These are phyloP conservation scores for Verticillium albo-atrum DNA, from an alignment of 2,329 filamentous ascomycete genomes.

Conservation along the genomic window DNA sequence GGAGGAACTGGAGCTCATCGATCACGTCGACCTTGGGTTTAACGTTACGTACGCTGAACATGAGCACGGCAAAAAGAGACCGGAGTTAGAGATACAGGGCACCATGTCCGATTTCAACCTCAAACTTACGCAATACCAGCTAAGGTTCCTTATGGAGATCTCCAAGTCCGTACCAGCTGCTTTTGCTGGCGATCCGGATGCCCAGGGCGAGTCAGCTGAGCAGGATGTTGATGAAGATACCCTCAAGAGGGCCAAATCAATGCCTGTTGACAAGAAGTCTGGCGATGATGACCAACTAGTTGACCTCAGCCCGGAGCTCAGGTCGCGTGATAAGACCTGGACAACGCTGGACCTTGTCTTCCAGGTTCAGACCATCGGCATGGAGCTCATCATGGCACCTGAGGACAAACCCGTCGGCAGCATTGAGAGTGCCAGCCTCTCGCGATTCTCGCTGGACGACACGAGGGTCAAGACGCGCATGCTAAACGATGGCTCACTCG, in stretches of 20 bases:
- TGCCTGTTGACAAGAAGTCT: slow-evolving; percentile 28
- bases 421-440: slow-evolving; percentile 75
- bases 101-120: slow-evolving; percentile 92
- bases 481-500: slow-evolving; percentile 85
- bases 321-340: slow-evolving; percentile 68
- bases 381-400: slow-evolving; percentile 79
- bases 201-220: slow-evolving; percentile 68
- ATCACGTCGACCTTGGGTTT: slow-evolving; percentile 92
- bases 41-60: slow-evolving; percentile 91
- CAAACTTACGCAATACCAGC: slow-evolving; percentile 81
- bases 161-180: slow-evolving; percentile 83
- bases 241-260: slow-evolving; percentile 37
- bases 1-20: slow-evolving; percentile 93
- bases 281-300: slow-evolving; percentile 37
- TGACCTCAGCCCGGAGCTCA: slow-evolving; percentile 66
- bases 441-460: slow-evolving; percentile 90
- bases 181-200: slow-evolving; percentile 70
- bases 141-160: slow-evolving; percentile 84
- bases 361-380: slow-evolving; percentile 77
- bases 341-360: slow-evolving; percentile 92
- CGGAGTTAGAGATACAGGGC: slow-evolving; percentile 87
- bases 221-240: slow-evolving; percentile 63
- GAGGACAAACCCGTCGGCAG: slow-evolving; percentile 75
- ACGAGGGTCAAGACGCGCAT: slow-evolving; percentile 89
- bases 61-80: slow-evolving; percentile 67